Evolutionary conservation across 2,329 filamentous ascomycete genomes (phyloP).

Genomic region (Kalaharituber pfeilii): DNA sequence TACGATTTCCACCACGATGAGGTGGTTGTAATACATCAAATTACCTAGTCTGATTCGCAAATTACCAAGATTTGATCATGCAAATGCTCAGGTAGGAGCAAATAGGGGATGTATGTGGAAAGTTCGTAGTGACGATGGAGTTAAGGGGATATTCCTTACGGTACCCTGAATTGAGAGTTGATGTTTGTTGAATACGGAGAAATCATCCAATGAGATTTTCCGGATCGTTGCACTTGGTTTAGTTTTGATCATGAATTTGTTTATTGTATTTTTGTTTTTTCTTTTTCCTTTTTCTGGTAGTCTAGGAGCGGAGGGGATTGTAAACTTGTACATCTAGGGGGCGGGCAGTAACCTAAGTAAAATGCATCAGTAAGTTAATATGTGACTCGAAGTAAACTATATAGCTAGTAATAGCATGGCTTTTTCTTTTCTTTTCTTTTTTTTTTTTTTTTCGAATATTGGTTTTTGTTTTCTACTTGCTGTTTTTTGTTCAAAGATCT

Average conservation of each 20-base stretch:
- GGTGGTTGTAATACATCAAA: too few species aligned
- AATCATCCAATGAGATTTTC: too few species aligned
- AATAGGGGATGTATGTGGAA: too few species aligned
- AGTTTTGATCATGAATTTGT: neutral
- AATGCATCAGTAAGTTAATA: neutral
- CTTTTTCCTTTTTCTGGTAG: neutral
- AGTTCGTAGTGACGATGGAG: too few species aligned
- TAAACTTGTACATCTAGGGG: too few species aligned
- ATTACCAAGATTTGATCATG: too few species aligned
- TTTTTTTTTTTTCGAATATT: neutral
- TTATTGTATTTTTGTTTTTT: neutral
- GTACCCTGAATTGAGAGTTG: neutral
- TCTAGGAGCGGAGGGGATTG: too few species aligned
- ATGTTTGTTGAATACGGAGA: too few species aligned
- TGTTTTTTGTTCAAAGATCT: neutral
- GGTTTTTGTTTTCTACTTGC: neutral
- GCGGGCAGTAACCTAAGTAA: neutral
- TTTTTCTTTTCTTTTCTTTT: neutral
- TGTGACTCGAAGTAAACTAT: neutral
- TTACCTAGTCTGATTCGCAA: too few species aligned
- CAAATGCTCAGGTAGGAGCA: too few species aligned
- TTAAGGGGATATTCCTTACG: too few species aligned
- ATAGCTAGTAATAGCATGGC: neutral
- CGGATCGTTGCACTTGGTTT: too few species aligned
- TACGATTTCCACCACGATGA: constrained; percentile 14